These are phyloP conservation scores for Syncephalastrum racemosum DNA, from an alignment of 371 early-diverging fungal species.

Conservation along the genomic window DNA sequence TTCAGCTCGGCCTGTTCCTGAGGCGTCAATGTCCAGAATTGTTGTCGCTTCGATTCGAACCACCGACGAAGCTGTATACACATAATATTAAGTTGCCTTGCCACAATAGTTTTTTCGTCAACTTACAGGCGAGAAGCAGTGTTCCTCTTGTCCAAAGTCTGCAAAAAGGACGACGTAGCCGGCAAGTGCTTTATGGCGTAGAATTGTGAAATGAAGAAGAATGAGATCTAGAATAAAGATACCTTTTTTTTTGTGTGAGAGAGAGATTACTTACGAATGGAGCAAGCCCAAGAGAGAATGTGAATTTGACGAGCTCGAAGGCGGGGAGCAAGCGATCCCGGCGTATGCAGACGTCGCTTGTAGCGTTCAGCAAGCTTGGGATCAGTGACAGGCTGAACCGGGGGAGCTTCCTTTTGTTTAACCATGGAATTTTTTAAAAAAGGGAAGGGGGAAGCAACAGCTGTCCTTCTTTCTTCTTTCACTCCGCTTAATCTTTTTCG, in stretches of 20 bases:
- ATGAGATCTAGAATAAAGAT: slow-evolving; percentile 4
- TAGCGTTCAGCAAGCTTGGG: slow-evolving; percentile 27
- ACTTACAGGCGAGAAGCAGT: slow-evolving; percentile 49
- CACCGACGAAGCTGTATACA: slow-evolving; percentile 38
- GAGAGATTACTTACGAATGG: slow-evolving; percentile 28
- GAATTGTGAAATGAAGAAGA: neutral
- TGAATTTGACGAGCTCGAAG: slow-evolving; percentile 38
- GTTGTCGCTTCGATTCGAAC: slow-evolving; percentile 37
- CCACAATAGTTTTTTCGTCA: neutral
- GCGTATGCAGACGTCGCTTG: slow-evolving; percentile 32
- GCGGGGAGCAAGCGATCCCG: slow-evolving; percentile 35
- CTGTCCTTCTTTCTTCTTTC: neutral
- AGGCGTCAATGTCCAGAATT: slow-evolving; percentile 41
- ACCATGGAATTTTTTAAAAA: slow-evolving; percentile 7
- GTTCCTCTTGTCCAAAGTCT: slow-evolving; percentile 46
- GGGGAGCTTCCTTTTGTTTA: slow-evolving; percentile 3
- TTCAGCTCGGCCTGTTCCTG: slow-evolving; percentile 42
- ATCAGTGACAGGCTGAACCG: slow-evolving; percentile 11
- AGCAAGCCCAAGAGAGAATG: slow-evolving; percentile 36
- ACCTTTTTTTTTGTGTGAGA: slow-evolving; percentile 1
- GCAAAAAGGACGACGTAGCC: slow-evolving; percentile 49
- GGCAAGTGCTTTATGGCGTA: slow-evolving; percentile 26
- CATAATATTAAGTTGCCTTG: neutral
- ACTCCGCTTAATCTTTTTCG: no score
- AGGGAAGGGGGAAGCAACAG: neutral